Evolutionary conservation across 352 stramenopile species (phyloP).

Genomic region (Phytopythium chamaehyphon): DNA sequence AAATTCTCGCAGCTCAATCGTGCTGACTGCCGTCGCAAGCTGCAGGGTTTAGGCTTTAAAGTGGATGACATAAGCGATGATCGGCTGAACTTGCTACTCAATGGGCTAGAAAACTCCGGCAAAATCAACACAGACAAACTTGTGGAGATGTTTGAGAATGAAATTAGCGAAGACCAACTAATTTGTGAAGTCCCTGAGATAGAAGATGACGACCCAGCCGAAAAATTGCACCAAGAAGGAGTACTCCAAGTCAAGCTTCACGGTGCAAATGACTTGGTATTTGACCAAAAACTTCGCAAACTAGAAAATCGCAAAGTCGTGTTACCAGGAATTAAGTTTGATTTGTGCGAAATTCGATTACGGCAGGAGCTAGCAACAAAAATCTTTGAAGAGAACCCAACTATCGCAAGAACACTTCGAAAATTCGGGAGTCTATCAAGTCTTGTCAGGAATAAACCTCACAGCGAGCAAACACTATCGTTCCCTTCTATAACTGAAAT

Average conservation of each 20-base stretch:
- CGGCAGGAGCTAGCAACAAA: constrained; percentile 23
- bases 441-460: too few relatives aligned
- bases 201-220: constrained; percentile 67
- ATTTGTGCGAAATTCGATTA: constrained; percentile 14
- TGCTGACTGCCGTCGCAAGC: constrained; percentile 49
- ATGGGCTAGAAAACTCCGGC: constrained; percentile 31
- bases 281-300: constrained; percentile 10
- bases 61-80: constrained; percentile 66
- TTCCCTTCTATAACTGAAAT: too few relatives aligned
- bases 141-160: constrained; percentile 56
- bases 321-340: constrained; percentile 35
- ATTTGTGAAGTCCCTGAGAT: constrained; percentile 63
- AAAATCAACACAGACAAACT: constrained; percentile 45
- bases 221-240: constrained; percentile 70
- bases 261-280: constrained; percentile 46
- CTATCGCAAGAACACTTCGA: constrained; percentile 23
- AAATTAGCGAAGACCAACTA: constrained; percentile 79
- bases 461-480: too few relatives aligned
- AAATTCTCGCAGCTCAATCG: constrained; percentile 48
- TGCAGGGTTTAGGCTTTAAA: constrained; percentile 67
- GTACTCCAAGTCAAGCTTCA: constrained; percentile 54
- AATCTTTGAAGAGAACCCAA: constrained; percentile 37
- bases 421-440: constrained; percentile 8
- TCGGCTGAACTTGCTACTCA: constrained; percentile 62
- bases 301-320: constrained; percentile 19